Base-by-base conservation (phyloP, 495 filamentous ascomycete species). In the Penicillium diatomitis region DNA sequence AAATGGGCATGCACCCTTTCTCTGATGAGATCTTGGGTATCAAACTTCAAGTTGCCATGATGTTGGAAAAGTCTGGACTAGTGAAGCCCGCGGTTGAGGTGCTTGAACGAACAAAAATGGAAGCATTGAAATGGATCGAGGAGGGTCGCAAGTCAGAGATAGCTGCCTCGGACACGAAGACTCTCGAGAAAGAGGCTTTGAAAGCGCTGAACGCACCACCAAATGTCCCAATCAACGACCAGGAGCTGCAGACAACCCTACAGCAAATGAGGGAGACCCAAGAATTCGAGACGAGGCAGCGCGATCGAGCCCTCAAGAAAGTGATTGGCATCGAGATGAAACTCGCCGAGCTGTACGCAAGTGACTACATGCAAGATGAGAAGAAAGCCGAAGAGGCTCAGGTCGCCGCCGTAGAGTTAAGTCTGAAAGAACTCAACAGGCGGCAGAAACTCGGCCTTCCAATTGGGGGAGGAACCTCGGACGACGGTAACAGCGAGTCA, bases 11-110 rank as follows among this genome's bases (percentile, higher is more conserved):
- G 70, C 87, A 96, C 63, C 86, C 86, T 3, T 92, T 88, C 56
- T 87, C 84, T 3, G 86, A 95, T 50, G 92, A 96, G 57, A 79
- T 96, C 9, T 70, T 96, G 41, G 92, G 92, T 0, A 78, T 99
- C 12, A 92, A 87, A 68, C 79, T 96, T 32, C 82, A 88, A 65
- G 64, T 95, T 4, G 83, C 87, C 3, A 74, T 71, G 9, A 79
- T 94, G 71, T 70, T 94, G 53, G 87, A 96, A 70, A 83, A 85
- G 62, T 72, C 83, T 4, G 74, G 82, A 12, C 67, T 82, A 49
- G 78, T 77, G 47, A 70, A 76, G 38, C 79, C 80, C 48, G 81
- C 88, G 0, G 79, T 85, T 38, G 73, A 86, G 42, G 78, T 95
- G 6, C 65, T 96, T 34, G 88, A 95, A 53, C 53, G 62, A 42